These are phyloP conservation scores for Metschnikowia colocasiae DNA, from an alignment of 805 yeast genomes.

Conservation along the genomic window DNA sequence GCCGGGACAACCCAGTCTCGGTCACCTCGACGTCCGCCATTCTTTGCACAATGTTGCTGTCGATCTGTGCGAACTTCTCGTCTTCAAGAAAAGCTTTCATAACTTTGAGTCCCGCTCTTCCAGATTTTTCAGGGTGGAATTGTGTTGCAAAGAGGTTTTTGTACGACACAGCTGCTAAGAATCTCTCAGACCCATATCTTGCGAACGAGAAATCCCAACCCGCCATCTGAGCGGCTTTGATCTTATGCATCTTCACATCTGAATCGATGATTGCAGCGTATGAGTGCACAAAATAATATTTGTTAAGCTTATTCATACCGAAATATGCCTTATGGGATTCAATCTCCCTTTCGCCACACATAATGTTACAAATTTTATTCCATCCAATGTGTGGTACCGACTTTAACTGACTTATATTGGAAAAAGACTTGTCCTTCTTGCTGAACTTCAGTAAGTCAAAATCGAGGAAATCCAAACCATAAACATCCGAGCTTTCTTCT, in stretches of 20 bases:
- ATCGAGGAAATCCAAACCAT: slow-evolving; percentile 48
- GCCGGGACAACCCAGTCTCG: slow-evolving; percentile 67
- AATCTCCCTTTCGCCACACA: slow-evolving; percentile 22
- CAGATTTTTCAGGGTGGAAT: slow-evolving; percentile 99
- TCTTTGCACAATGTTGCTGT: slow-evolving; percentile 4
- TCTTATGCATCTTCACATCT: slow-evolving; percentile 22
- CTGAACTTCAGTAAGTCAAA: slow-evolving; percentile 53
- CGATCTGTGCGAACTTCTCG: slow-evolving; percentile 25
- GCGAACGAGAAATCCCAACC: slow-evolving; percentile 76
- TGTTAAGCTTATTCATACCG: slow-evolving; percentile 61
- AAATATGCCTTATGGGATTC: slow-evolving; percentile 40
- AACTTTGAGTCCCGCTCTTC: slow-evolving; percentile 79
- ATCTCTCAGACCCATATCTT: slow-evolving; percentile 71
- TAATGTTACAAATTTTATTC: slow-evolving; percentile 52
- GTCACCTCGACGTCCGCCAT: slow-evolving; percentile 15
- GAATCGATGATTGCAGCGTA: slow-evolving; percentile 69
- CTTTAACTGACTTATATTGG: slow-evolving; percentile 42
- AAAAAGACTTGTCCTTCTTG: slow-evolving; percentile 32
- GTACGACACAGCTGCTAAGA: slow-evolving; percentile 75
- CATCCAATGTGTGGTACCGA: slow-evolving; percentile 98
- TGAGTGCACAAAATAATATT: slow-evolving; percentile 94
- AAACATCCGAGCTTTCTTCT: slow-evolving; percentile 61
- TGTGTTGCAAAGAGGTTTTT: slow-evolving; percentile 91
- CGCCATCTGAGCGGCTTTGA: slow-evolving; percentile 24
- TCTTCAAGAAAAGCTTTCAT: slow-evolving; percentile 67